Conservation (phyloP, 176 grass and related monocot genomes). For the Musa acuminata region DNA sequence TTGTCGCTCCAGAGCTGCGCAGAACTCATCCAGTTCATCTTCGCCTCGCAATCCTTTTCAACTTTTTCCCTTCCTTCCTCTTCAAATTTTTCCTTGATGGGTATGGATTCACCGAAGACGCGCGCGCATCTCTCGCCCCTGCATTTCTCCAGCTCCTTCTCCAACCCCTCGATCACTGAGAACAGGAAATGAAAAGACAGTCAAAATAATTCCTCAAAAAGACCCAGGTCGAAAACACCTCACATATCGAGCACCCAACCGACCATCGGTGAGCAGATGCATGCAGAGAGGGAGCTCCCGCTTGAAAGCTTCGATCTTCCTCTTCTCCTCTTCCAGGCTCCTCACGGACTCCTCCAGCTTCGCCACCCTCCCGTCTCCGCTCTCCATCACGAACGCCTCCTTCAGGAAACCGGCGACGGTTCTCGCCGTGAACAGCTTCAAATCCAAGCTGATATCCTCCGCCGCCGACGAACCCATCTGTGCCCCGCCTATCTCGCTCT, state of each 20-base stretch:
- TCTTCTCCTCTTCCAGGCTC: conserved; percentile 54
- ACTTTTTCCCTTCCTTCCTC: conserved; percentile 14
- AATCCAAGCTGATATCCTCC: conserved; percentile 28
- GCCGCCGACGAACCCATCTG: conserved; percentile 22
- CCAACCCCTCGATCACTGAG: conserved; percentile 72
- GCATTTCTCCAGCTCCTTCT: conserved; percentile 46
- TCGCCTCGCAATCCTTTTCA: conserved; percentile 21
- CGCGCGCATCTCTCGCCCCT: conserved; percentile 4
- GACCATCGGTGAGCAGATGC: conserved; percentile 58
- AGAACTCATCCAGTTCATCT: conserved; percentile 87
- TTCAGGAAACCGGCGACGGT: conserved; percentile 26
- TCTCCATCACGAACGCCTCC: conserved; percentile 16
- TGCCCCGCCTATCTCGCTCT: background rate
- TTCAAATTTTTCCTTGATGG: conserved; percentile 27
- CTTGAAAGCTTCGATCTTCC: conserved; percentile 75
- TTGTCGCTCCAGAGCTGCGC: conserved; percentile 78
- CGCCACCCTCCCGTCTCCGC: conserved; percentile 28
- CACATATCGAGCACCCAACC: conserved; percentile 5
- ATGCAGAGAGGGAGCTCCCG: conserved; percentile 82
- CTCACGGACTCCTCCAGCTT: conserved; percentile 46
- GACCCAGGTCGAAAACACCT: background rate
- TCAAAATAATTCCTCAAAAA: background rate
- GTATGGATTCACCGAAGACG: conserved; percentile 17
- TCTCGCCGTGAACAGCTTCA: conserved; percentile 40
- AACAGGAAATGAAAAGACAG: background rate